Percentiles rank a stretch among this genome's conserved stretches.
Evolutionary conservation across 2,329 filamentous ascomycete genomes (phyloP).

Genomic region (Neonectria ditissima): DNA sequence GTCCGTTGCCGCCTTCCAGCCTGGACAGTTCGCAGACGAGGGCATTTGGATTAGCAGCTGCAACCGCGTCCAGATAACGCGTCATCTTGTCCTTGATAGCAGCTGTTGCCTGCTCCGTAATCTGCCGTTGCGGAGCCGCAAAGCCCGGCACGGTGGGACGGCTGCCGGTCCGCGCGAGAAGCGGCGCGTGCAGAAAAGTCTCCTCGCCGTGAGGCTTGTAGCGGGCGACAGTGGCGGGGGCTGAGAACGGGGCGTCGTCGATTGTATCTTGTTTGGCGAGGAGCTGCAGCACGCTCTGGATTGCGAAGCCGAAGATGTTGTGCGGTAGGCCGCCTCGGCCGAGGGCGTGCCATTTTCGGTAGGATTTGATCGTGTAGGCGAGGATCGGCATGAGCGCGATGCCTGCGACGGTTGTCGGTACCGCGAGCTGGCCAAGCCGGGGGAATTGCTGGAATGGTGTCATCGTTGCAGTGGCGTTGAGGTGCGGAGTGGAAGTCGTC

Average conservation of each 20-base stretch:
- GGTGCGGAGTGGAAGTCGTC: background rate
- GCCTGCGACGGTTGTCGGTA: background rate
- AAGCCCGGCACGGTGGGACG: background rate
- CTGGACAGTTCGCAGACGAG: background rate
- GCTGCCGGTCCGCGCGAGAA: background rate
- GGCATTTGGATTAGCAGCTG: background rate
- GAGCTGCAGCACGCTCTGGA: background rate
- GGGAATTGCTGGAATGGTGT: background rate
- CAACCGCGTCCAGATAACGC: background rate
- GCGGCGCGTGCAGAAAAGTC: background rate
- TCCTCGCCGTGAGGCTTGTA: background rate
- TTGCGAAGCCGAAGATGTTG: background rate
- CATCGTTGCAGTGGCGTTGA: background rate
- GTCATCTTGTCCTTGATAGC: background rate
- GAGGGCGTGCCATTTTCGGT: background rate
- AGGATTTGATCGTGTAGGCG: background rate
- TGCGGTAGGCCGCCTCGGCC: background rate
- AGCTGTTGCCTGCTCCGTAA: background rate
- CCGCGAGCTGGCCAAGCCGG: background rate
- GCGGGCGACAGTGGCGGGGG: background rate
- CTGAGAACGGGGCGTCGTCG: background rate
- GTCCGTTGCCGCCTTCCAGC: background rate
- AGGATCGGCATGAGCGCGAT: background rate
- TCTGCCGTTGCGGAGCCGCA: background rate
- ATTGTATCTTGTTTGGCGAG: background rate